A percentile compares a stretch with the other conserved stretches of the same genome.
Evolutionary conservation across 345 rosid species (phyloP).

Genomic region (Streptanthus diversifolius): DNA sequence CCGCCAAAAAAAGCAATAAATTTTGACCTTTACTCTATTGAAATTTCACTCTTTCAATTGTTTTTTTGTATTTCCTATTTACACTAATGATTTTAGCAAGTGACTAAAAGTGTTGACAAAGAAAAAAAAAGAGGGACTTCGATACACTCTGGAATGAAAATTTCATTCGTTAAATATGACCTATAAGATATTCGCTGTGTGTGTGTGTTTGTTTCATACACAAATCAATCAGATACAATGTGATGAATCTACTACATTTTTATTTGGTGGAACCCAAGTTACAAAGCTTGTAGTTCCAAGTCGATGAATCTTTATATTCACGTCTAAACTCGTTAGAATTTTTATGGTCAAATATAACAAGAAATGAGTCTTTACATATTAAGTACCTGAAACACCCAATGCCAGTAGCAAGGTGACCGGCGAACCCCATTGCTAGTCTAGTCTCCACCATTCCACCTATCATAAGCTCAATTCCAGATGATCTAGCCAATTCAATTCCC

Average conservation of each 20-base stretch:
- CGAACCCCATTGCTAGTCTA: conserved; percentile 89
- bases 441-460: conserved; percentile 98
- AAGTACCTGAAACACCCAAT: conserved; percentile 74
- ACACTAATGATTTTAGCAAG: not conserved
- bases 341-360: not conserved
- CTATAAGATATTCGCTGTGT: not conserved
- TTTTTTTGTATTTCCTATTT: not conserved
- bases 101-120: not conserved
- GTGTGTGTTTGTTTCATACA: not conserved
- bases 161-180: not conserved
- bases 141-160: not conserved
- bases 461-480: conserved; percentile 67
- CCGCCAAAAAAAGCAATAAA: not conserved
- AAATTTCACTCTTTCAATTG: not conserved
- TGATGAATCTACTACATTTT: not conserved
- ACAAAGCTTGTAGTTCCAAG: conserved; percentile 45
- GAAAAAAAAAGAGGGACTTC: not conserved
- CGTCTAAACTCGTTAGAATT: not conserved
- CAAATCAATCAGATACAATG: not conserved
- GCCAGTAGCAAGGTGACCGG: conserved; percentile 93
- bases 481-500: conserved; percentile 63
- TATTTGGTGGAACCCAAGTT: not conserved
- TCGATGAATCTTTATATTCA: conserved; percentile 57
- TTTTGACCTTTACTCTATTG: not conserved
- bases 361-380: not conserved